phyloP scores from a whole-genome alignment of 768 basidiomycete genomes.

The Serendipita sp. region DNA sequence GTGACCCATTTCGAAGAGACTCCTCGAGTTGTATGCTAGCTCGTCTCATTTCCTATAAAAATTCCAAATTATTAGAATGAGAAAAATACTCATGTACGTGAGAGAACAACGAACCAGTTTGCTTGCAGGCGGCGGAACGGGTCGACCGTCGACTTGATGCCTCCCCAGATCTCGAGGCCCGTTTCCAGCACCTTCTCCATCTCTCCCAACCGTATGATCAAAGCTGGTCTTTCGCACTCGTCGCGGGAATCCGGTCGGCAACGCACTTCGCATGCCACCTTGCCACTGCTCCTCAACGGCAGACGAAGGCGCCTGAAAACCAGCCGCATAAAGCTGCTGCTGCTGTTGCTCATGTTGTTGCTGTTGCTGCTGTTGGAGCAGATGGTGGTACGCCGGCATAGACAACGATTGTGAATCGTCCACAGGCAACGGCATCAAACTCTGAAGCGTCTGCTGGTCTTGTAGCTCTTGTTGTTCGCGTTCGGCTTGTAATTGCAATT shows the following conservation, averaged over 20 bases:
- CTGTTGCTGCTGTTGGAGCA: not conserved
- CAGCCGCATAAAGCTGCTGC: not conserved
- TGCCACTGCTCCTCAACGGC: not conserved
- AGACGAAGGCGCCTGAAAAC: not conserved
- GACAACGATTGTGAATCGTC: conserved; percentile 46
- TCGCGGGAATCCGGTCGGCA: conserved; percentile 40
- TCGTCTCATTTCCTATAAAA: conserved; percentile 39
- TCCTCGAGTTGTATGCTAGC: conserved; percentile 25
- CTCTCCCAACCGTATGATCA: conserved; percentile 73
- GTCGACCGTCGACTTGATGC: conserved; percentile 70
- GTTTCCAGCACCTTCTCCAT: conserved; percentile 22
- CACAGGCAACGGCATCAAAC: not conserved
- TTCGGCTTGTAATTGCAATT: conserved; percentile 17
- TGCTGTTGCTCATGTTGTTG: not conserved
- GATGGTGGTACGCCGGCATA: conserved; percentile 37
- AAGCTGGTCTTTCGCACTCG: conserved; percentile 90
- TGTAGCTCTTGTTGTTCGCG: not conserved
- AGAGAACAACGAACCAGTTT: conserved; percentile 37
- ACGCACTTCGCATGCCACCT: not conserved
- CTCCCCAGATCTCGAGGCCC: conserved; percentile 20
- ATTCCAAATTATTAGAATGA: no score
- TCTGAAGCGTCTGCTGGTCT: not conserved
- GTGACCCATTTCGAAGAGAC: conserved; percentile 17
- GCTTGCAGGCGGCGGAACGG: conserved; percentile 31
- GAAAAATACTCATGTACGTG: conserved; percentile 21